These are phyloP conservation scores for Arabis alpina DNA, from an alignment of 345 rosid genomes.

Conservation along the genomic window DNA sequence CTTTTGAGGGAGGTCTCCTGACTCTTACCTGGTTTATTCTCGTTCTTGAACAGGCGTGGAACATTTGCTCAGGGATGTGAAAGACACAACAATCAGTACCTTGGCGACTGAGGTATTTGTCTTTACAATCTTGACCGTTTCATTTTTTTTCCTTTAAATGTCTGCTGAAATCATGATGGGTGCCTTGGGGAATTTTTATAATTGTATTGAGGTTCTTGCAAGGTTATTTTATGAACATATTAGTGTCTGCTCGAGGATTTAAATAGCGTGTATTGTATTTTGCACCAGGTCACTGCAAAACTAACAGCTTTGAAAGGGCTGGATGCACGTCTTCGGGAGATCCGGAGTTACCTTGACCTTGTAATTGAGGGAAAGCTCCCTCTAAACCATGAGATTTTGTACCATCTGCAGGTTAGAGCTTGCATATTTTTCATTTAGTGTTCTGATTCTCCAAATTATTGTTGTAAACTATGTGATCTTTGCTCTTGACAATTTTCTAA, in stretches of 20 bases:
- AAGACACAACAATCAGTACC: constrained; percentile 87
- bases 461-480: background rate
- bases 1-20: background rate
- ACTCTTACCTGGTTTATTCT: constrained; percentile 13
- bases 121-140: constrained; percentile 3
- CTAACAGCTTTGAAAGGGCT: constrained; percentile 78
- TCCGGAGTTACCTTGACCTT: constrained; percentile 74
- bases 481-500: background rate
- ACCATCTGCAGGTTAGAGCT: constrained; percentile 75
- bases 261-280: background rate
- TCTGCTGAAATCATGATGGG: constrained; percentile 1
- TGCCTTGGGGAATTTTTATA: background rate
- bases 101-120: constrained; percentile 76
- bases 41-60: constrained; percentile 61
- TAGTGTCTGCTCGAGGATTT: background rate
- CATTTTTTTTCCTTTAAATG: background rate
- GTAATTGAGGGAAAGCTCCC: constrained; percentile 87
- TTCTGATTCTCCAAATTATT: background rate
- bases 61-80: constrained; percentile 83
- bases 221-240: background rate
- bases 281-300: constrained; percentile 69
- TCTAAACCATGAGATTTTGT: constrained; percentile 76
- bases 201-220: constrained; percentile 10
- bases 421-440: background rate
- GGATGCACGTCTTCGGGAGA: constrained; percentile 79